Percentiles rank a stretch among this genome's conserved stretches.
phyloP scores from a whole-genome alignment of 345 rosid species.

The Eucalyptus decipiens region DNA sequence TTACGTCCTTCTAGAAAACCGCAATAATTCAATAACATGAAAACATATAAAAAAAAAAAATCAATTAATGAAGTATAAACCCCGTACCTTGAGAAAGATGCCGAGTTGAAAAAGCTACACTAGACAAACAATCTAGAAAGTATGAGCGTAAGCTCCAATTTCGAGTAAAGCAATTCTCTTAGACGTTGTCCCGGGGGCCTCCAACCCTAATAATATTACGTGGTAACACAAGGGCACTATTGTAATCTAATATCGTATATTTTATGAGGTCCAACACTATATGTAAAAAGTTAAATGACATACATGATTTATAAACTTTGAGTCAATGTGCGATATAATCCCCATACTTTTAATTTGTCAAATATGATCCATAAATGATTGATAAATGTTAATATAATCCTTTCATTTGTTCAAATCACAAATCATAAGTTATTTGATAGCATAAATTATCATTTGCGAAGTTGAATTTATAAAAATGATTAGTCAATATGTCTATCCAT shows the following conservation, averaged over 20 bases:
- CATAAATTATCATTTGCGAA: background rate
- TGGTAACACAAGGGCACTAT: background rate
- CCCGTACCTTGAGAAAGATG: background rate
- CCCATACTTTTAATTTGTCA: background rate
- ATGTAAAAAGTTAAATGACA: background rate
- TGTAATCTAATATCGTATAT: background rate
- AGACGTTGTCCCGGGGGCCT: background rate
- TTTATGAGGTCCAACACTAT: background rate
- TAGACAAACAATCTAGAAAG: background rate
- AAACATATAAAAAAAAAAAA: background rate
- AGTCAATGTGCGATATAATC: background rate
- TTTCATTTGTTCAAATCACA: background rate
- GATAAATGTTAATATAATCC: background rate
- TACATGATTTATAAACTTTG: background rate
- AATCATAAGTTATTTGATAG: background rate
- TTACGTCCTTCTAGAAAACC: background rate
- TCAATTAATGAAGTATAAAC: background rate
- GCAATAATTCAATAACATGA: background rate
- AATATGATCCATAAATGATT: background rate
- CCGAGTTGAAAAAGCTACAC: background rate
- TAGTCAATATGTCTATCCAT: background rate
- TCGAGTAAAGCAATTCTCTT: background rate
- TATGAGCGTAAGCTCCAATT: background rate
- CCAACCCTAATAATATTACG: background rate
- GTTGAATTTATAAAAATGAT: background rate